Percentiles rank a stretch among this genome's conserved stretches.
Evolutionary conservation across 371 early-diverging fungal genomes (phyloP).

Genomic region (Circinella minor): DNA sequence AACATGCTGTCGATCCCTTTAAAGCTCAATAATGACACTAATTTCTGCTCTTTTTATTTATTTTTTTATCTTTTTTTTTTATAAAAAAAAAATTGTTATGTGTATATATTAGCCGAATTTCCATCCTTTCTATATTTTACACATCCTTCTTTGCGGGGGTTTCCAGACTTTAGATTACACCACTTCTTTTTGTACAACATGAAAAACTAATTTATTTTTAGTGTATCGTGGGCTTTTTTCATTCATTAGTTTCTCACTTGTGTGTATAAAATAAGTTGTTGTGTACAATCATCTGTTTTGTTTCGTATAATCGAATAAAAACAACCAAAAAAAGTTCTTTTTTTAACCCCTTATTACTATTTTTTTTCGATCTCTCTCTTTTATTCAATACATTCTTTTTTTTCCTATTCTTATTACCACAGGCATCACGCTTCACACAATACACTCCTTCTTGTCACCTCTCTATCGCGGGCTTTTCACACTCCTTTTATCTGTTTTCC

Average conservation of each 20-base stretch:
- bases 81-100: too few relatives aligned
- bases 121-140: background rate
- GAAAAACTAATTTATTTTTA: conserved; percentile 10
- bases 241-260: background rate
- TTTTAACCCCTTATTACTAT: background rate
- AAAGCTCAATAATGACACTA: too few relatives aligned
- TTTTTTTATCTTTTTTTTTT: too few relatives aligned
- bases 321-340: background rate
- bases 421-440: background rate
- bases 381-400: background rate
- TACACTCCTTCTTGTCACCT: background rate
- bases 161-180: background rate
- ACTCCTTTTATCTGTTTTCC: conserved; percentile 7
- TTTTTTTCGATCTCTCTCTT: background rate
- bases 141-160: background rate
- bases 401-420: background rate
- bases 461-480: conserved; percentile 8
- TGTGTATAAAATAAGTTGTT: too few relatives aligned
- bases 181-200: background rate
- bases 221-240: background rate
- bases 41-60: too few relatives aligned
- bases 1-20: too few relatives aligned
- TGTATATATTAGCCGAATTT: background rate
- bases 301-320: too few relatives aligned
- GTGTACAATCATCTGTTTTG: conserved; percentile 4